Conservation (phyloP, 257 asterid genomes). For the Solanum chaucha region DNA sequence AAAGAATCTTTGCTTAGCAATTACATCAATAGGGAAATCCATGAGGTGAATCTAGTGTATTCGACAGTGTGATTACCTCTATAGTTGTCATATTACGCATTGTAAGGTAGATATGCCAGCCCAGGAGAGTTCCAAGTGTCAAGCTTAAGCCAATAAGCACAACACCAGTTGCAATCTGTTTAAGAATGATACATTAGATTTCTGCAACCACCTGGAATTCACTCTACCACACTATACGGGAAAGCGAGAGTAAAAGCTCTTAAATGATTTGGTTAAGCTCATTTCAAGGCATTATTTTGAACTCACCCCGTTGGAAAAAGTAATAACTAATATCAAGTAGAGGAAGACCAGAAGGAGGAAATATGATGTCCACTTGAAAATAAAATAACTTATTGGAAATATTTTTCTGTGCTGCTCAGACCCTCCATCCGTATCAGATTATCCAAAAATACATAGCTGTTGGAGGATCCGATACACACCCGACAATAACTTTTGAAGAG, state of each 20-base stretch:
- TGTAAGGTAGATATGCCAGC: conserved; percentile 85
- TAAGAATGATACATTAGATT: neutral
- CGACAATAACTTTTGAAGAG: neutral
- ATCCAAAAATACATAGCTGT: neutral
- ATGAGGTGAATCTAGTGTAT: neutral
- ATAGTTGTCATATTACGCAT: conserved; percentile 77
- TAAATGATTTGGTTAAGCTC: neutral
- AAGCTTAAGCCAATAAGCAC: conserved; percentile 35
- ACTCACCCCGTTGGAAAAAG: neutral
- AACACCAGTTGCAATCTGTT: conserved; percentile 19
- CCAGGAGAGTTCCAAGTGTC: conserved; percentile 55
- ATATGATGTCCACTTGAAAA: neutral
- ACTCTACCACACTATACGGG: neutral
- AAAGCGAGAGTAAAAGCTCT: neutral
- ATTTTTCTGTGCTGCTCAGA: neutral
- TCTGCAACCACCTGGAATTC: neutral
- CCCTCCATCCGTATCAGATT: neutral
- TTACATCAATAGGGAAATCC: neutral
- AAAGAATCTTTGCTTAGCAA: neutral
- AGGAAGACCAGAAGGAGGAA: neutral
- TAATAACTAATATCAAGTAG: neutral
- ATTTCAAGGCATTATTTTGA: neutral
- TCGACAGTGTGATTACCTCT: conserved; percentile 43
- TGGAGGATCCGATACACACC: neutral
- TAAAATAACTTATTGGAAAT: neutral